Evolutionary conservation across 352 stramenopile genomes (phyloP).

Genomic region (Pythium apleroticum): DNA sequence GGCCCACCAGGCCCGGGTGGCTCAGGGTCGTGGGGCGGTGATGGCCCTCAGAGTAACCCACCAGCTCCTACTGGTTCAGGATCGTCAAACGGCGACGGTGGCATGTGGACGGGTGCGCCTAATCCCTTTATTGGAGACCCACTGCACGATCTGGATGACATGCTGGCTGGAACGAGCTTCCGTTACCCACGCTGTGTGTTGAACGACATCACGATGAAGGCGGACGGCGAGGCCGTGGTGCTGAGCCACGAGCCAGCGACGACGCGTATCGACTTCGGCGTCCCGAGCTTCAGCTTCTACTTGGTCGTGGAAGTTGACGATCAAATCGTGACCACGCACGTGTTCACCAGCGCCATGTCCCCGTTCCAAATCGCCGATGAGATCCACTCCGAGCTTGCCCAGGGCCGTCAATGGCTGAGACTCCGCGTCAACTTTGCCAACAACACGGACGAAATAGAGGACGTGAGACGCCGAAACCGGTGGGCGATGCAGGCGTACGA

Average conservation of each 20-base stretch:
- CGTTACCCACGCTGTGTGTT: neutral
- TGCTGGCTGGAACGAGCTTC: neutral
- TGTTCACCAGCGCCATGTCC: neutral
- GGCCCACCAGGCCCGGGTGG: too few relatives aligned
- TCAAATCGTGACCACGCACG: neutral
- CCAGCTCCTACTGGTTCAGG: too few relatives aligned
- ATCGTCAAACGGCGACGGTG: neutral
- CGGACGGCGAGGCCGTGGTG: neutral
- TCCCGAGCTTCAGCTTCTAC: neutral
- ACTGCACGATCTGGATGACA: neutral
- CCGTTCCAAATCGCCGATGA: neutral
- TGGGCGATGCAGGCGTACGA: neutral
- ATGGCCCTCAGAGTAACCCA: too few relatives aligned
- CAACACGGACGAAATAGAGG: neutral
- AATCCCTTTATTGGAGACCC: neutral
- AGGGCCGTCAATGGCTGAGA: neutral
- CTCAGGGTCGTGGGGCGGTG: too few relatives aligned
- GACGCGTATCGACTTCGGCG: neutral
- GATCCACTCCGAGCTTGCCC: neutral
- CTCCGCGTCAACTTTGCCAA: neutral
- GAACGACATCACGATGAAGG: slow-evolving; percentile 1
- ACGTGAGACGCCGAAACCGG: neutral
- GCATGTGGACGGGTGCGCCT: too few relatives aligned
- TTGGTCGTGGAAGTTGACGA: neutral
- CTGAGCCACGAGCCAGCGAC: neutral